Conservation (phyloP, 305 asterid species). For the Striga hermonthica region DNA sequence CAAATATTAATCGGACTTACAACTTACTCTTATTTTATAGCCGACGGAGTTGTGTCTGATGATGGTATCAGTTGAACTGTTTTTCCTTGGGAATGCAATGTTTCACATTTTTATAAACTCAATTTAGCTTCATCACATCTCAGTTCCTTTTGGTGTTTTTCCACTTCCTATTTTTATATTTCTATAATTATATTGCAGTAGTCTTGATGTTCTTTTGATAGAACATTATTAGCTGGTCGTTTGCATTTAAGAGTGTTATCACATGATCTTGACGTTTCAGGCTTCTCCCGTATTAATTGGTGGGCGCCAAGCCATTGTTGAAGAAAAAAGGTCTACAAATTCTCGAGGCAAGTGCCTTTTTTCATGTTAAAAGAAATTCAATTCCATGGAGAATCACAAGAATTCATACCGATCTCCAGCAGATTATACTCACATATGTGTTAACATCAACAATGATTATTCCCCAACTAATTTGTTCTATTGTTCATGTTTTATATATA, state of each 20-base stretch:
- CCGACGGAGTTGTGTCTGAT: too few relatives aligned
- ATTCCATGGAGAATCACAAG: neutral
- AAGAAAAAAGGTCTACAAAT: slow-evolving; percentile 66
- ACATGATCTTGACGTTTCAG: slow-evolving; percentile 36
- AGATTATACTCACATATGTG: neutral
- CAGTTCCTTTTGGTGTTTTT: too few relatives aligned
- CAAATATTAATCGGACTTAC: neutral
- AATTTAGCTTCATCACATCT: too few relatives aligned
- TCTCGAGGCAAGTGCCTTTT: slow-evolving; percentile 51
- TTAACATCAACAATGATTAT: neutral
- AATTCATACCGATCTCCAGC: too few relatives aligned
- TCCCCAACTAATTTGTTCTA: neutral
- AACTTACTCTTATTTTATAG: too few relatives aligned
- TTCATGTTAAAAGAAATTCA: neutral
- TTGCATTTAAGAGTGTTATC: slow-evolving; percentile 4
- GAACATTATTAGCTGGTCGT: slow-evolving; percentile 1
- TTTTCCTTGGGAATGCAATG: too few relatives aligned
- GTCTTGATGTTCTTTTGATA: slow-evolving; percentile 8
- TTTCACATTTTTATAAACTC: too few relatives aligned
- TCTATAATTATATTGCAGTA: neutral
- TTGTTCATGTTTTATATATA: slow-evolving; percentile 10
- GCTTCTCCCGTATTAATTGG: slow-evolving; percentile 68
- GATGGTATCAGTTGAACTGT: too few relatives aligned
- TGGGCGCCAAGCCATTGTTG: slow-evolving; percentile 61
- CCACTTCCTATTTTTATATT: neutral